A percentile compares a stretch with the other conserved stretches of the same genome.
Evolutionary conservation across 306 rosid species (phyloP).

Genomic region (Fragaria vesca): DNA sequence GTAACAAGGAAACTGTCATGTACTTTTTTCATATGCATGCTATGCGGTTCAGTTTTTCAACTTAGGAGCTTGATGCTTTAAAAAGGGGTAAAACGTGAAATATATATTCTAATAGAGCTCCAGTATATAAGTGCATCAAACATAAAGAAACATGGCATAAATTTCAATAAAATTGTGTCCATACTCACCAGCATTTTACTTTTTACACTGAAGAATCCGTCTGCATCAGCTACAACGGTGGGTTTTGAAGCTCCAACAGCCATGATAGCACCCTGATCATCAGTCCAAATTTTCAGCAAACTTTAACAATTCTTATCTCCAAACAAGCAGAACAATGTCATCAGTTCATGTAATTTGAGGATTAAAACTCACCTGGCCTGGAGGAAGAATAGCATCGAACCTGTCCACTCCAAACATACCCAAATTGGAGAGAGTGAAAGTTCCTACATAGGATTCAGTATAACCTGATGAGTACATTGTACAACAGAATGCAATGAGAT

Average conservation of each 20-base stretch:
- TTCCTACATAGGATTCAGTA: conserved; percentile 45
- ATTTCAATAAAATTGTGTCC: neutral
- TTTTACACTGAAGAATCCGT: conserved; percentile 79
- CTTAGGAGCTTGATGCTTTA: neutral
- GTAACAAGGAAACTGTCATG: neutral
- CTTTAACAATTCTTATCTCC: neutral
- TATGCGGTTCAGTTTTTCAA: neutral
- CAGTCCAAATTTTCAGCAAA: conserved; percentile 26
- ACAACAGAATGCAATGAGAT: conserved; percentile 3
- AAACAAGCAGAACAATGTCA: conserved; percentile 9
- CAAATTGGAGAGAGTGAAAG: conserved; percentile 91
- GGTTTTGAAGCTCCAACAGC: conserved; percentile 98
- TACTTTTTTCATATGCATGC: neutral
- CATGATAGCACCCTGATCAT: conserved; percentile 88
- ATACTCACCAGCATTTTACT: conserved; percentile 82
- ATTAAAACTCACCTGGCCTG: conserved; percentile 71
- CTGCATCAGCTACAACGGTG: conserved; percentile 60
- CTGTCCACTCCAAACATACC: conserved; percentile 96
- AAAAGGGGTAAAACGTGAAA: neutral
- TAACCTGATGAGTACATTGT: conserved; percentile 13
- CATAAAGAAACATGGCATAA: neutral
- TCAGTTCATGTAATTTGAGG: neutral
- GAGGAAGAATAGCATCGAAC: conserved; percentile 97
- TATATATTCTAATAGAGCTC: neutral
- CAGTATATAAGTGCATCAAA: neutral